Conservation (phyloP, 1,139 yeast genomes). For the Candida sojae region DNA sequence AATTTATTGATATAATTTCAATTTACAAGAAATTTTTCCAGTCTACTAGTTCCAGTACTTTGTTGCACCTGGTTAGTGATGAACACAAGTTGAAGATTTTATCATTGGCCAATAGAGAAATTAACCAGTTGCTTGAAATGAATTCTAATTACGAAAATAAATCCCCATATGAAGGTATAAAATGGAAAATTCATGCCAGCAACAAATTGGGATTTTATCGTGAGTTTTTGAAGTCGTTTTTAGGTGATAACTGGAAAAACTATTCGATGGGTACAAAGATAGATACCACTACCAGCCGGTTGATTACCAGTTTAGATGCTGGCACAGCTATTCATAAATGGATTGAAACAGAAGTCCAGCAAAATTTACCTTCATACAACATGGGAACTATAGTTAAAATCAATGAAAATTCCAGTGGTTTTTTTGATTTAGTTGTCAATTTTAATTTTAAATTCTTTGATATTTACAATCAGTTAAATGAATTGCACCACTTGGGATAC, state of each 20-base stretch:
- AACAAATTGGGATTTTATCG: conserved; percentile 25
- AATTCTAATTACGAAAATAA: background rate
- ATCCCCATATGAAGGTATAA: conserved; percentile 12
- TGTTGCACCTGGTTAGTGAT: conserved; percentile 34
- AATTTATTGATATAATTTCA: conserved; percentile 31
- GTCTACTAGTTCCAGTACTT: conserved; percentile 16
- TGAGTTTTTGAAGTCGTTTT: conserved; percentile 22
- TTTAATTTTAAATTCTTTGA: conserved; percentile 50
- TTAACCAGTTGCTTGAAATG: conserved; percentile 18
- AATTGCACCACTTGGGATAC: conserved; percentile 53
- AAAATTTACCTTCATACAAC: conserved; percentile 11
- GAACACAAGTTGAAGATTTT: conserved; percentile 36
- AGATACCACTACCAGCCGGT: conserved; percentile 46
- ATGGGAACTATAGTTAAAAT: conserved; percentile 13
- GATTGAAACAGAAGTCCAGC: conserved; percentile 26
- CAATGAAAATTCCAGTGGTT: conserved; percentile 13
- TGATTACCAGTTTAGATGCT: conserved; percentile 49
- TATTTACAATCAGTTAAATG: conserved; percentile 55
- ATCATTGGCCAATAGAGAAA: conserved; percentile 30
- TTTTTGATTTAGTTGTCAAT: conserved; percentile 37
- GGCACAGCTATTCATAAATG: conserved; percentile 48
- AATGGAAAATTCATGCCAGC: conserved; percentile 23
- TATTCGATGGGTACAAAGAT: conserved; percentile 75
- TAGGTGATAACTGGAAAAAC: conserved; percentile 75
- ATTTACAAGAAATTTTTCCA: conserved; percentile 25